Base-by-base conservation (phyloP, 305 asterid genomes). In the Fraxinus nigra region DNA sequence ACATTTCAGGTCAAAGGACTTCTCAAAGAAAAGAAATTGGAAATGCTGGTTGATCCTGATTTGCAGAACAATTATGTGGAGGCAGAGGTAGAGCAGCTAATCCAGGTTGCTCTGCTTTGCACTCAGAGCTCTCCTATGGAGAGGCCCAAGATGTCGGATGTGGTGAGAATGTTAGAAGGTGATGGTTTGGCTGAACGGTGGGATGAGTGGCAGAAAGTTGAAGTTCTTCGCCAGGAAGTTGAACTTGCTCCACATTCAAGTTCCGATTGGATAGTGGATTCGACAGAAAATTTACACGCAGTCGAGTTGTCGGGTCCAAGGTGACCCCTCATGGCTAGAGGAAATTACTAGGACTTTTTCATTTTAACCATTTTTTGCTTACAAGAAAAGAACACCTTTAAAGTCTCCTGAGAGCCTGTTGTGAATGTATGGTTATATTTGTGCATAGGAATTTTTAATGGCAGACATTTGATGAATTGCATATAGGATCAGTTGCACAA, bases 161-260 rank as follows among this genome's bases (percentile, higher is more conserved):
- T 95, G 26, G 98, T 92, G 51, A 87, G 93, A 56, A 93, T 95
- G 99, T 90, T 95, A 20, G 98, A 92, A 86, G 98, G 98, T 5
- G 95, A 91, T 30, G 98, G 98, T 24, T 82, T 95, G 90, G 98
- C 93, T 0, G 97, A 93, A 89, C 90, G 90, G 72, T 95, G 98
- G 98, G 94, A 92, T 51, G 97, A 93, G 87, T 94, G 98, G 97
- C 98, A 93, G 88, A 92, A 91, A 88, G 94, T 90, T 18, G 98
- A 94, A 84, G 91, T 93, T 81, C 93, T 89, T 74, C 88, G 96
- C 0, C 98, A 89, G 56, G 98, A 92, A 81, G 88, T 87, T 70
- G 92, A 81, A 80, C 87, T 87, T 40, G 85, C 85, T 43, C 92
- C 90, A 1, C 89, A 87, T 51, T 84, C 92, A 0, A 86, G 77